These are phyloP conservation scores for Debaryomyces maramus DNA, from an alignment of 805 yeast genomes.

Conservation along the genomic window DNA sequence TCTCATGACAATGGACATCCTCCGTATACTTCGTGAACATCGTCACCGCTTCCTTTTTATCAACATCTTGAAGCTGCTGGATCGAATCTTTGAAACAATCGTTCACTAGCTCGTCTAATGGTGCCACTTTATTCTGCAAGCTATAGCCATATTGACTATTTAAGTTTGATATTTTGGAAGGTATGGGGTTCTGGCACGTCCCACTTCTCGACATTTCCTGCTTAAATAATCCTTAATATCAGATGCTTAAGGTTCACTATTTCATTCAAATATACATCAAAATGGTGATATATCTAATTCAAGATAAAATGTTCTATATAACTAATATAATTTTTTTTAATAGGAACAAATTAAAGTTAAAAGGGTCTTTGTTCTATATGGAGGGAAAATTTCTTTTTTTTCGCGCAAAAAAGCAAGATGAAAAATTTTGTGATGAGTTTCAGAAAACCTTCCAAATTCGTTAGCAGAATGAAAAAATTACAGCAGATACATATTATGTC, in stretches of 20 bases:
- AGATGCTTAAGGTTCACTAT: too few species aligned
- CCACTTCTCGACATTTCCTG: neutral
- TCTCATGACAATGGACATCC: slow-evolving; percentile 47
- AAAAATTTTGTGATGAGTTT: too few species aligned
- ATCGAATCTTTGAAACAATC: slow-evolving; percentile 31
- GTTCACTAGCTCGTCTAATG: slow-evolving; percentile 30
- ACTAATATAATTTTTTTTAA: neutral
- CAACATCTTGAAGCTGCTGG: slow-evolving; percentile 15
- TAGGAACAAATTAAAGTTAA: neutral
- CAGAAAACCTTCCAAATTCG: too few species aligned
- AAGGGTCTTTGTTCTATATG: neutral
- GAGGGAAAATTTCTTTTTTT: slow-evolving; percentile 4
- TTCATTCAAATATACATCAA: too few species aligned
- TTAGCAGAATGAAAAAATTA: too few species aligned
- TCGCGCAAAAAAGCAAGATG: too few species aligned
- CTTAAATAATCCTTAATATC: too few species aligned
- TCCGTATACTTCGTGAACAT: slow-evolving; percentile 34
- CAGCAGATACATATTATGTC: too few species aligned
- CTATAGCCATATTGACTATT: slow-evolving; percentile 1
- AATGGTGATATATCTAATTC: too few species aligned
- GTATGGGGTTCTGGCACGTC: slow-evolving; percentile 6
- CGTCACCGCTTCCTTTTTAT: slow-evolving; percentile 17
- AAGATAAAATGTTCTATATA: too few species aligned
- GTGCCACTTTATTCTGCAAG: slow-evolving; percentile 6
- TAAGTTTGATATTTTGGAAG: slow-evolving; percentile 1